Evolutionary conservation across 306 rosid genomes (phyloP).

Genomic region (Delonix regia): DNA sequence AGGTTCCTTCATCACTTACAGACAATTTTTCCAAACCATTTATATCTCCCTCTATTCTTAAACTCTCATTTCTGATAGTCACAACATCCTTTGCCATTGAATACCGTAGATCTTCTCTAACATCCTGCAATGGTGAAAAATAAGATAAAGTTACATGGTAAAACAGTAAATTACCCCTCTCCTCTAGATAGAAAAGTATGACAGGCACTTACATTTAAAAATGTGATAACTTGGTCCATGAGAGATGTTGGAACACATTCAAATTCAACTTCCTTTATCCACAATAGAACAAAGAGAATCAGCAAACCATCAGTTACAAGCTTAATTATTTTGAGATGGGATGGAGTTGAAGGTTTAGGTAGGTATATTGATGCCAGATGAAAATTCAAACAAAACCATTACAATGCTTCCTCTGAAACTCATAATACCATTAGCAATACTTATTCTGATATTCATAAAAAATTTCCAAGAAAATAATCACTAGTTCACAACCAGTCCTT

Average conservation of each 20-base stretch:
- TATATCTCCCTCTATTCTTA: slow-evolving; percentile 56
- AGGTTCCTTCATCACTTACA: slow-evolving; percentile 46
- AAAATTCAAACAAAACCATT: background rate
- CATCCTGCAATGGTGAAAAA: slow-evolving; percentile 55
- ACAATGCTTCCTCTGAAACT: background rate
- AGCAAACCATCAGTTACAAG: slow-evolving; percentile 37
- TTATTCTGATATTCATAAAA: background rate
- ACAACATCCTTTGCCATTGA: slow-evolving; percentile 87
- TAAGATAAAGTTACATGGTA: slow-evolving; percentile 28
- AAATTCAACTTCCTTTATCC: slow-evolving; percentile 72
- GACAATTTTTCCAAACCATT: slow-evolving; percentile 34
- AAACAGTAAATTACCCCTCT: slow-evolving; percentile 26
- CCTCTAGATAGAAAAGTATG: slow-evolving; percentile 17
- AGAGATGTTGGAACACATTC: slow-evolving; percentile 91
- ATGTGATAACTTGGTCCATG: slow-evolving; percentile 79
- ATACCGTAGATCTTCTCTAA: slow-evolving; percentile 80
- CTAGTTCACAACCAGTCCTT: background rate
- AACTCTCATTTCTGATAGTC: slow-evolving; percentile 79
- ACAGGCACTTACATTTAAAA: slow-evolving; percentile 74
- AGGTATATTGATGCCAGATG: slow-evolving; percentile 7
- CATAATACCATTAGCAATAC: background rate
- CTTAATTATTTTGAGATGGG: slow-evolving; percentile 1
- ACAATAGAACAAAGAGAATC: slow-evolving; percentile 37
- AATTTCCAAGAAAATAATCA: background rate
- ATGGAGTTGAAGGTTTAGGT: slow-evolving; percentile 20